Percentiles rank a stretch among this genome's conserved stretches.
phyloP scores from a whole-genome alignment of 768 basidiomycete genomes.

The Dacryopinax primogenitus region DNA sequence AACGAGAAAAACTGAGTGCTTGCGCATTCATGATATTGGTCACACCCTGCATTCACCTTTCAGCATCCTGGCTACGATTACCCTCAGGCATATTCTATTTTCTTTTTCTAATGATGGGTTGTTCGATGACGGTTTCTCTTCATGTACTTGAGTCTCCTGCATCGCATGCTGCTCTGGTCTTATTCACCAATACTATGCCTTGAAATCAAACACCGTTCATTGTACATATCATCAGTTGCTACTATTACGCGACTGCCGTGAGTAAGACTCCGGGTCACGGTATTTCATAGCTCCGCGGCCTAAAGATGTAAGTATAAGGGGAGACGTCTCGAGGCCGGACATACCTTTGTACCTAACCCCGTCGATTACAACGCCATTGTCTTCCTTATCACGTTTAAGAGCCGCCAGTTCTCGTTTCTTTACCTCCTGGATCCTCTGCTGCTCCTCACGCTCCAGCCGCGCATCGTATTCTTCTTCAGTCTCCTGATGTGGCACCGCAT shows the following conservation, averaged over 20 bases:
- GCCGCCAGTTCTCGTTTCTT: constrained; percentile 37
- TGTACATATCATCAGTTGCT: background rate
- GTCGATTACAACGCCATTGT: constrained; percentile 27
- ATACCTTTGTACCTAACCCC: constrained; percentile 51
- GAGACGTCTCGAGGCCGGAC: background rate
- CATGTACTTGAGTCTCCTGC: background rate
- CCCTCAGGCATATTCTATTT: constrained; percentile 6
- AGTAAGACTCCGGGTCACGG: constrained; percentile 19
- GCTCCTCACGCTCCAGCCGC: constrained; percentile 53
- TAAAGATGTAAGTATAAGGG: background rate
- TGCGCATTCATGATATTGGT: background rate
- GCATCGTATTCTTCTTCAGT: constrained; percentile 65
- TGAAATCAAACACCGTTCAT: background rate
- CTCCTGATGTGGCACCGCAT: constrained; percentile 29
- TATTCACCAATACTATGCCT: background rate
- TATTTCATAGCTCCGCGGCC: constrained; percentile 24
- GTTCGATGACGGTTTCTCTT: background rate
- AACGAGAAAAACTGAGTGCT: background rate
- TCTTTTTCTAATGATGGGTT: background rate
- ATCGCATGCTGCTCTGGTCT: background rate
- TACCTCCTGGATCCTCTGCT: constrained; percentile 35
- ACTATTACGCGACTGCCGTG: background rate
- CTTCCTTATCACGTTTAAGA: constrained; percentile 23
- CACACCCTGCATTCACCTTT: background rate
- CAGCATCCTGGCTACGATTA: background rate